Base-by-base conservation (phyloP, 2,329 filamentous ascomycete genomes). In the Scorias spongiosa region DNA sequence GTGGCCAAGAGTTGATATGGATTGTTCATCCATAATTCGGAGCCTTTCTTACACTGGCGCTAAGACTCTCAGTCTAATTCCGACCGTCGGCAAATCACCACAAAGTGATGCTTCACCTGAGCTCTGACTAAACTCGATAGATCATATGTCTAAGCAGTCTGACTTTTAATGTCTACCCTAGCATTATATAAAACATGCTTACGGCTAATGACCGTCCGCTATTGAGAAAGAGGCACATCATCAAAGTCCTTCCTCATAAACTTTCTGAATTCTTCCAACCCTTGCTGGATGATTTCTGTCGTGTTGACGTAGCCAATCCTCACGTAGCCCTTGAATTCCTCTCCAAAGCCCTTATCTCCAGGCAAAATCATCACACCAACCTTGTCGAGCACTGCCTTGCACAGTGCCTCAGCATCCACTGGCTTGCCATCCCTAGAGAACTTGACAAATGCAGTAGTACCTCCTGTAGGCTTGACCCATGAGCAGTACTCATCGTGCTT, bases 401-500 rank as follows among this genome's bases (percentile, higher is more conserved):
- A 89, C 52, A 93, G 81, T 3, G 68, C 68, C n/a, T 73, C 75
- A 48, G 88, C 81, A 53, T 89, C 76, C 0, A 93, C 71, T 1
- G 76, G 70, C 56, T 71, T 67, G 0, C 73, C 76, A 39, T 73
- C 71, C 42, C 71, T 69, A 43, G 67, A 68, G 50, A 93, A 85
- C 53, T 74, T 76, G 45, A 93, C 64, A 54, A 93, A 84, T 0
- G 82, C 81, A 8, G 82, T 89, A 2, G 84, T 93, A 0, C 85
- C 86, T 1, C 83, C 84, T 5, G 75, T 75, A 1, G 86, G 86
- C 60, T 76, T 81, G 4, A 78, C 70, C 81, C 82, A 91, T 1
- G 72, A 72, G 53, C 77, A 81, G 6, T 75, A 70, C 49, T 73
- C 71, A 34, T 71, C 67, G 56, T 87, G 74, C 42, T 74, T 71